Conservation (phyloP, 2,329 filamentous ascomycete species). For the Ophiocordyceps camponoti-leonardi region DNA sequence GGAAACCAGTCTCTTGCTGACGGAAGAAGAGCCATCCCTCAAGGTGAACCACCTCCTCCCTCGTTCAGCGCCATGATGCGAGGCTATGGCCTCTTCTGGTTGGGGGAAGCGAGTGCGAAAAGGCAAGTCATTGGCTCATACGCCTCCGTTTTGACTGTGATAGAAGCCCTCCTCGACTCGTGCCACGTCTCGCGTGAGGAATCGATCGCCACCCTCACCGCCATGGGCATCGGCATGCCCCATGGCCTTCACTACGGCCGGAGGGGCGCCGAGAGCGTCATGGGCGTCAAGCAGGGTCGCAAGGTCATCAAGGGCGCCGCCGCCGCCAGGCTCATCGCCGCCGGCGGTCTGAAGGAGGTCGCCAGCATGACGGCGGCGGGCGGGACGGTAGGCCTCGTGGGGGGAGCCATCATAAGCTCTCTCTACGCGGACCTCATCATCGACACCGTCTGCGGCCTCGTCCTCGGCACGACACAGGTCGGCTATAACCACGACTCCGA, state of each 20-base stretch:
- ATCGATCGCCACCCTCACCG: too few species aligned
- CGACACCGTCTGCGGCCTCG: neutral
- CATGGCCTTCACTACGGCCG: neutral
- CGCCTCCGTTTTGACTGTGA: too few species aligned
- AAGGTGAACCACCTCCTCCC: too few species aligned
- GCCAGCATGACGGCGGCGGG: neutral
- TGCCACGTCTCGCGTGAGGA: neutral
- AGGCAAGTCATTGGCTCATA: too few species aligned
- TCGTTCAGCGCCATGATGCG: too few species aligned
- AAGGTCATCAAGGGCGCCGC: neutral
- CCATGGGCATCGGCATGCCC: neutral
- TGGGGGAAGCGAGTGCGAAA: too few species aligned
- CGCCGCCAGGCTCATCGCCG: neutral
- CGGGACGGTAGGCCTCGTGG: neutral
- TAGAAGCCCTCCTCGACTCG: too few species aligned
- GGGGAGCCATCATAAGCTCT: neutral
- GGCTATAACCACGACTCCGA: neutral
- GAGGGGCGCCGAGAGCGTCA: neutral
- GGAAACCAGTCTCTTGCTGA: too few species aligned
- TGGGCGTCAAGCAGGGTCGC: neutral
- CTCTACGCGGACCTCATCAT: neutral
- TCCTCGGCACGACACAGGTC: neutral
- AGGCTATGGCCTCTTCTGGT: too few species aligned
- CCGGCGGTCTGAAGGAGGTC: neutral
- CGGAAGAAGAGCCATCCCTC: too few species aligned